Base-by-base conservation (phyloP, 495 filamentous ascomycete species). In the Aspergillus conjunctus region DNA sequence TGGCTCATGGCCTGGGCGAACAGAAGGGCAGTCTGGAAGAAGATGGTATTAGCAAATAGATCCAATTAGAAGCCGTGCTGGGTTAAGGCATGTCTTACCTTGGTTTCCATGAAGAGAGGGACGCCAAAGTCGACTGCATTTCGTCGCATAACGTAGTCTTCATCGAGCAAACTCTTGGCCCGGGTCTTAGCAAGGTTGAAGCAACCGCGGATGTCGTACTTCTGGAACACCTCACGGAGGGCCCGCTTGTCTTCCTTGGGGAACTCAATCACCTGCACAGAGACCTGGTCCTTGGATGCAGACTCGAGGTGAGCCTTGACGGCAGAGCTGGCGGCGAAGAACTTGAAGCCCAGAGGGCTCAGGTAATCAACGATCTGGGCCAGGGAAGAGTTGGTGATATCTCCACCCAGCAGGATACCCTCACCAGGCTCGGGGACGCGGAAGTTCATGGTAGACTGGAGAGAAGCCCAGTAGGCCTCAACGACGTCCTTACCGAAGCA, bases 401-500 rank as follows among this genome's bases (percentile, higher is more conserved):
- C 90, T 64, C 94, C 94, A 59, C 94, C 94, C 66, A 98, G 91
- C 32, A 98, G 85, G 60, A 98, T 84, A 73, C 94, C 94, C 78
- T 96, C 91, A 65, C 94, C 94, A 26, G 91, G 89, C 73, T 93
- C 87, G 15, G 94, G 94, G 56, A 97, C 81, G 58, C 92, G 89
- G 88, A 98, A 98, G 85, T 97, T 98, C 94, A 98, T 98, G 62
- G 91, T 94, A 21, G 92, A 93, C 78, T 98, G 94, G 58, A 97
- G 79, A 12, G 93, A 93, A 6, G 92, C 81, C 94, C 94, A 98
- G 84, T 98, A 98, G 32, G 94, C 95, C 75, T 98, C 94, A 52
- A 97, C 82, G 14, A 98, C 83, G 67, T 97, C 82, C 79, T 92
- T 96, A 61, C 94, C 94, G 78, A 98, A 98, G 78, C 94, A 98